These are phyloP conservation scores for Knoxia roxburghii DNA, from an alignment of 257 asterid genomes.

Conservation along the genomic window DNA sequence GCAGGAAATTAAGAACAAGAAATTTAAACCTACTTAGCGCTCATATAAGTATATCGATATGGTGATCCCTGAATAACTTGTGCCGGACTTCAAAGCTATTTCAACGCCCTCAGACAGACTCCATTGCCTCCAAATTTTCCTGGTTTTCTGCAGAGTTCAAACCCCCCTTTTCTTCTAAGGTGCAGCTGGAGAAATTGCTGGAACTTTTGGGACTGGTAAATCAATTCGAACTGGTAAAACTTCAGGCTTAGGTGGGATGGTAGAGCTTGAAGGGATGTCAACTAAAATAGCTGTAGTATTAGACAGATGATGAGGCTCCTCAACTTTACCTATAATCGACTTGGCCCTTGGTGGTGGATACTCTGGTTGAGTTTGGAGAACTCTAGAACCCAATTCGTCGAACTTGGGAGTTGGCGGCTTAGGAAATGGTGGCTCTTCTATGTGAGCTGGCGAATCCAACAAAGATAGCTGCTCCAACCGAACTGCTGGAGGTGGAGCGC, in stretches of 20 bases:
- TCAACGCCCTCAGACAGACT: slow-evolving; percentile 6
- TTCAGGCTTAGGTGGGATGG: slow-evolving; percentile 5
- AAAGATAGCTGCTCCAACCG: slow-evolving; percentile 42
- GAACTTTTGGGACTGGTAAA: not conserved
- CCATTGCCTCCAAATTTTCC: not conserved
- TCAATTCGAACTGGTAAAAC: slow-evolving; percentile 13
- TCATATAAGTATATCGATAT: slow-evolving; percentile 2
- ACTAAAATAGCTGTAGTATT: slow-evolving; percentile 28
- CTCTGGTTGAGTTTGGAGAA: slow-evolving; percentile 23
- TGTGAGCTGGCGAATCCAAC: slow-evolving; percentile 34
- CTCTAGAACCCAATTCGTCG: slow-evolving; percentile 30
- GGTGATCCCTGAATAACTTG: not conserved
- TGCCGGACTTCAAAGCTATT: slow-evolving; percentile 7
- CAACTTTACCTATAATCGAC: slow-evolving; percentile 8
- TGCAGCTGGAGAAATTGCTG: slow-evolving; percentile 7
- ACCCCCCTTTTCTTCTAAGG: slow-evolving; percentile 1
- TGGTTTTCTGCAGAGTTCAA: not conserved
- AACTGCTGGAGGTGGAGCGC: slow-evolving; percentile 53
- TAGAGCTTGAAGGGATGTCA: slow-evolving; percentile 25
- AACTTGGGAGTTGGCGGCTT: slow-evolving; percentile 22
- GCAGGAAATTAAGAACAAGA: slow-evolving; percentile 6
- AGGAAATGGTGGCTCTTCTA: slow-evolving; percentile 38
- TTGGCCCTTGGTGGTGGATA: slow-evolving; percentile 15
- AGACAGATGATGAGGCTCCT: slow-evolving; percentile 16
- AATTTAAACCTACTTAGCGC: slow-evolving; percentile 15